Evolutionary conservation across 208 protist genomes (phyloP).

Genomic region (Trypanosoma theileri): DNA sequence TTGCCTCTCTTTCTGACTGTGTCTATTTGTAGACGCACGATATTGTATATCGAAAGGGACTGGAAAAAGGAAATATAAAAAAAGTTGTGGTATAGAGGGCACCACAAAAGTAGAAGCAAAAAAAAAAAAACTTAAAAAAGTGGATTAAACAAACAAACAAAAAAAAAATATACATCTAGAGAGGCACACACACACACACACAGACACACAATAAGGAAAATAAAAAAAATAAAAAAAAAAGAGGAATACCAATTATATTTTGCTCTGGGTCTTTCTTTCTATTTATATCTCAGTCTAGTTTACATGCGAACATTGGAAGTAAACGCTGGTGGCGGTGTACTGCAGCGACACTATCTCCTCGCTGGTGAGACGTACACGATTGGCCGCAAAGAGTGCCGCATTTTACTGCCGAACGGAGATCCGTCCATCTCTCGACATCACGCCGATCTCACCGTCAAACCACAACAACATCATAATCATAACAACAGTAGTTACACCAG

Average conservation of each 20-base stretch:
- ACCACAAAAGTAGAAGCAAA: too few species aligned
- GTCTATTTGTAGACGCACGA: too few species aligned
- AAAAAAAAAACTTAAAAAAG: too few species aligned
- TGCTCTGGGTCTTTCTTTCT: too few species aligned
- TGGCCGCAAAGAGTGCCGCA: slow-evolving; percentile 65
- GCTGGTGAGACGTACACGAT: slow-evolving; percentile 62
- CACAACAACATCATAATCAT: slow-evolving; percentile 34
- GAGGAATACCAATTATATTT: neutral
- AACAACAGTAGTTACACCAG: slow-evolving; percentile 43
- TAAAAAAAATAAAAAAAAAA: neutral
- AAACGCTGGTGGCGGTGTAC: slow-evolving; percentile 59
- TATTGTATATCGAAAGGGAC: too few species aligned
- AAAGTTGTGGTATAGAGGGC: too few species aligned
- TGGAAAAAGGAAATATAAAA: too few species aligned
- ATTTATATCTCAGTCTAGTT: too few species aligned
- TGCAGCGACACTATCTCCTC: slow-evolving; percentile 65
- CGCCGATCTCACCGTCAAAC: slow-evolving; percentile 44
- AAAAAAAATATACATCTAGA: neutral
- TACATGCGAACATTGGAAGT: slow-evolving; percentile 38
- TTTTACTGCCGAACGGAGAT: slow-evolving; percentile 55
- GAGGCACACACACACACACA: too few species aligned
- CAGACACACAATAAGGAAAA: neutral
- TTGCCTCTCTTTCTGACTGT: too few species aligned
- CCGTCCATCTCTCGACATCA: slow-evolving; percentile 80
- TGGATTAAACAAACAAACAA: neutral